phyloP scores from a whole-genome alignment of 2,329 filamentous ascomycete genomes.

The Didymella glomerata region DNA sequence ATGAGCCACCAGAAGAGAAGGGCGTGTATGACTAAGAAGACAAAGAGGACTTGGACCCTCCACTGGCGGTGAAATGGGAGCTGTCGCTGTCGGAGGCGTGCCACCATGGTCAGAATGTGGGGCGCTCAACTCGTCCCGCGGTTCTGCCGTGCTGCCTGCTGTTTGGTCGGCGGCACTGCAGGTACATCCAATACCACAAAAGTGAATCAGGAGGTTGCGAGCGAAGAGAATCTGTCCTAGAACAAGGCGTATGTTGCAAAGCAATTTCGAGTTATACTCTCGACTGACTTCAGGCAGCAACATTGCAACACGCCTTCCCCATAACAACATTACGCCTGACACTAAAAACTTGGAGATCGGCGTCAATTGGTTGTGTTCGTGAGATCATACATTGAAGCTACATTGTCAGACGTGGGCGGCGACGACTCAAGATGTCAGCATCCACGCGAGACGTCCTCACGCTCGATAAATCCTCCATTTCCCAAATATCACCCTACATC shows the following conservation, averaged over 20 bases:
- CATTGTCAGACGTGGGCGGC: neutral
- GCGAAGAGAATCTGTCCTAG: neutral
- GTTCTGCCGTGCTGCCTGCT: slow-evolving; percentile 13
- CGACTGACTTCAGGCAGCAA: slow-evolving; percentile 10
- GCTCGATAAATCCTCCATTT: slow-evolving; percentile 56
- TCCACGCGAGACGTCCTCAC: slow-evolving; percentile 35
- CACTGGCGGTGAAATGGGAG: slow-evolving; percentile 3
- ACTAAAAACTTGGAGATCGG: slow-evolving; percentile 1
- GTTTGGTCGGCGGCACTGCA: neutral
- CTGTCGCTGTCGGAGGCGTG: slow-evolving; percentile 15
- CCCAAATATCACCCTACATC: slow-evolving; percentile 62
- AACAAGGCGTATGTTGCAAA: neutral
- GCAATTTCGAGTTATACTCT: neutral
- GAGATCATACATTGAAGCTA: neutral
- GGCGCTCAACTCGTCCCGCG: slow-evolving; percentile 2
- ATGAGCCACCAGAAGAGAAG: neutral
- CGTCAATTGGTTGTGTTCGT: neutral
- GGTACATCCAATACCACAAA: neutral
- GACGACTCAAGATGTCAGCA: slow-evolving; percentile 15
- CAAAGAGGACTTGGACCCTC: slow-evolving; percentile 3
- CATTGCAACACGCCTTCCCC: neutral
- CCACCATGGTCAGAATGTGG: slow-evolving; percentile 19
- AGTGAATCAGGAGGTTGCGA: neutral
- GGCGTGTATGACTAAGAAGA: neutral
- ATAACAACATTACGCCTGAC: neutral